Percentiles rank a stretch among this genome's conserved stretches.
Evolutionary conservation across 345 rosid genomes (phyloP).

Genomic region (Hirschfeldia incana): DNA sequence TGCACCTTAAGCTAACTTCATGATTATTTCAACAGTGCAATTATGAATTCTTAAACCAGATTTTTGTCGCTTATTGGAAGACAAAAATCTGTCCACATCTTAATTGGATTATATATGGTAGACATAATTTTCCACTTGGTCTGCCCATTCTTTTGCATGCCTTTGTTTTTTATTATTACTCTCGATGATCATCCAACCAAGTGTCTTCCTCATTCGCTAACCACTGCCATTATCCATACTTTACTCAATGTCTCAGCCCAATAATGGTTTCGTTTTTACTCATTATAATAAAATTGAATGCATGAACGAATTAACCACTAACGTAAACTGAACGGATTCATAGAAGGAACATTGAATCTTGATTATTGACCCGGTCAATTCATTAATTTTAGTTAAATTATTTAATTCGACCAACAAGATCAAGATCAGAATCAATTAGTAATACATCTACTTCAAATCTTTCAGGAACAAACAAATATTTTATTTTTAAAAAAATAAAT

Average conservation of each 20-base stretch:
- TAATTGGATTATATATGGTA: constrained; percentile 23
- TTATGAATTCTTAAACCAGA: neutral
- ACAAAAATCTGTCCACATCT: constrained; percentile 7
- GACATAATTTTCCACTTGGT: constrained; percentile 35
- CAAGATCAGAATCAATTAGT: constrained; percentile 20
- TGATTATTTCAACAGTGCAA: neutral
- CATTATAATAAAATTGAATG: neutral
- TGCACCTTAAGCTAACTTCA: no score
- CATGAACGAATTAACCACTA: constrained; percentile 7
- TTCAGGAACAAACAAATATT: neutral
- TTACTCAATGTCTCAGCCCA: neutral
- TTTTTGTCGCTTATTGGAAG: constrained; percentile 18
- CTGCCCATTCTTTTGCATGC: constrained; percentile 26
- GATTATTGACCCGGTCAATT: neutral
- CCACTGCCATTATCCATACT: constrained; percentile 17
- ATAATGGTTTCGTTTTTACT: neutral
- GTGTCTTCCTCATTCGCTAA: neutral
- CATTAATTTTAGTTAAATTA: neutral
- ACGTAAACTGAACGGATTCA: constrained; percentile 9
- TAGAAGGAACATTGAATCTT: constrained; percentile 22
- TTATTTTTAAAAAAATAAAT: neutral
- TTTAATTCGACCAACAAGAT: neutral
- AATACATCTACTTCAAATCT: neutral
- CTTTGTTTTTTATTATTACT: constrained; percentile 3
- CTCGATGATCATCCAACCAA: constrained; percentile 12